Evolutionary conservation across 2,329 filamentous ascomycete genomes (phyloP), one percentile per base, ranked within the genome.

Genomic region (Lecanosticta acicola): DNA sequence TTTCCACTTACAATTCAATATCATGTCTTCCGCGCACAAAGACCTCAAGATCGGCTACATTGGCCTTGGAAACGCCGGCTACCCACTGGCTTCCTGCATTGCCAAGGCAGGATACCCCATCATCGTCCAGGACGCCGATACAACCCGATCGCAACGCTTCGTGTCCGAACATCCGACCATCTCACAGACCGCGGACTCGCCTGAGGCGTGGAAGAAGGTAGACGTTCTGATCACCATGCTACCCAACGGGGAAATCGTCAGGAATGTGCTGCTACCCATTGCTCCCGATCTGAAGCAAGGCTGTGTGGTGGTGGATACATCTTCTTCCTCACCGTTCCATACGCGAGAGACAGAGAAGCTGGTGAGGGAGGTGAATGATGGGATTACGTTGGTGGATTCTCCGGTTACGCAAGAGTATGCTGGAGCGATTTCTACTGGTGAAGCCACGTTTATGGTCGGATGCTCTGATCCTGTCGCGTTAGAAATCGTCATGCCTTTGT

Each of bases 361-460:
- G n/a, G 51, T 65, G 9, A 48, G 42, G n/a, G 49, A 56, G 33
- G 41, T 48, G 13, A 53, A 55, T n/a, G 14, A 55, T 2, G 45
- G 51, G 0, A 41, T 65, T n/a, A 58, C 56, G 13, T 50, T 65
- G 2, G 56, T 65, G 19, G 62, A 65, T 39, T 59, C 57, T 13
- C 61, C 61, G 24, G 56, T 65, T 20, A 65, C 61, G 9, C 62
- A 65, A 37, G 59, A 59, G 26, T 58, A 58, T 38, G 55, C 60
- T 14, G 56, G 59, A 38, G 59, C 59, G 5, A 57, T 63, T n/a
- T 53, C 58, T n/a, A 50, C 51, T 11, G 60, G 58, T 24, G 61
- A 58, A 7, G 61, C 62, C 11, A 64, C 62, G 3, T 46, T 65
- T 24, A 64, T 64, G 61, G 60, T 65, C 19, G 61, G 53, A n/a